Conservation (phyloP, 2,329 filamentous ascomycete species). For the Fusarium sambucinum region DNA sequence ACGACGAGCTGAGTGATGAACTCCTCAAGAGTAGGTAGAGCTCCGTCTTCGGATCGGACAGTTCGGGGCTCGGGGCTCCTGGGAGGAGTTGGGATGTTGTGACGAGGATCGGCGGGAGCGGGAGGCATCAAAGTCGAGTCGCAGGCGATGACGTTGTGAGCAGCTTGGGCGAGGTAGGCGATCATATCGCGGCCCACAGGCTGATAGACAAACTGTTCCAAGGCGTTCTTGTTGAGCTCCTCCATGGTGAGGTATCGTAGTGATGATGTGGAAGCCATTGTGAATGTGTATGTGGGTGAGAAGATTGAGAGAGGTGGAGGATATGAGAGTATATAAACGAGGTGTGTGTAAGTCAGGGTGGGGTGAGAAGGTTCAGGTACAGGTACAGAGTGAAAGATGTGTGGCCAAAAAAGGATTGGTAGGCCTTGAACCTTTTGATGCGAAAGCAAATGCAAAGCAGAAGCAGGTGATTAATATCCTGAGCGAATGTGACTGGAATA, state of each 20-base stretch:
- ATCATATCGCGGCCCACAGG: conserved; percentile 84
- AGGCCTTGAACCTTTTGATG: conserved; percentile 7
- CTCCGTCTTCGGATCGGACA: conserved; percentile 61
- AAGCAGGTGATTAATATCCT: conserved; percentile 33
- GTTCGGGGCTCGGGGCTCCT: conserved; percentile 62
- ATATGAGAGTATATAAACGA: conserved; percentile 28
- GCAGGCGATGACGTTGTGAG: conserved; percentile 83
- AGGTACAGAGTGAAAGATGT: background rate
- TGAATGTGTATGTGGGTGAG: conserved; percentile 25
- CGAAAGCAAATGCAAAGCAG: conserved; percentile 16
- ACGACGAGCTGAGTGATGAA: conserved; percentile 94
- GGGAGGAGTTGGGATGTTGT: conserved; percentile 63
- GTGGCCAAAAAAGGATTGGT: conserved; percentile 19
- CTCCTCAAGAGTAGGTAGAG: conserved; percentile 83
- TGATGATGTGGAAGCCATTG: conserved; percentile 53
- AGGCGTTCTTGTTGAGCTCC: conserved; percentile 77
- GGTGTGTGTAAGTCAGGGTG: conserved; percentile 38
- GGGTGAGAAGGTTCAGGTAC: conserved; percentile 17
- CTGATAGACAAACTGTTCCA: conserved; percentile 84
- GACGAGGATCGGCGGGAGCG: conserved; percentile 51
- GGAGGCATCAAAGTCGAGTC: conserved; percentile 70
- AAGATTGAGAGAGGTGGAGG: conserved; percentile 16
- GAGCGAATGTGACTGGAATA: conserved; percentile 41
- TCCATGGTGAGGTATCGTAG: conserved; percentile 59
- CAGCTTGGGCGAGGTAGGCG: conserved; percentile 78